phyloP scores from a whole-genome alignment of 352 stramenopile species.

The Pythium rishiriense region DNA sequence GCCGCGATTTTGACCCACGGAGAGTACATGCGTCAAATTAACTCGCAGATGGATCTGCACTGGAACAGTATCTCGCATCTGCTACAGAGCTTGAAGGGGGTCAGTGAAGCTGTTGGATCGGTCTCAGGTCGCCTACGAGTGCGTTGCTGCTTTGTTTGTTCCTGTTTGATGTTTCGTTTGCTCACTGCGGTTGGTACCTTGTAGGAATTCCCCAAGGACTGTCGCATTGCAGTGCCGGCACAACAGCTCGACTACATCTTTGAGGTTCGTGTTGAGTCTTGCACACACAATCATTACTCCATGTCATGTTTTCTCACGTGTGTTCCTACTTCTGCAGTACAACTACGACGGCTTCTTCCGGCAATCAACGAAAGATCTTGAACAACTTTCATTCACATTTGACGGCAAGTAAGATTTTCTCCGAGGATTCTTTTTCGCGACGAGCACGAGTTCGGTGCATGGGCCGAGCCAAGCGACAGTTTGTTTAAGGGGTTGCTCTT shows the following conservation, averaged over 20 bases:
- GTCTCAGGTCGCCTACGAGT: constrained; percentile 70
- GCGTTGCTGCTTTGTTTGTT: constrained; percentile 14
- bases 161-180: background rate
- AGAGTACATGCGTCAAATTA: constrained; percentile 88
- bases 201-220: constrained; percentile 74
- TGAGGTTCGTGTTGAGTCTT: constrained; percentile 47
- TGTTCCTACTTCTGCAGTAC: constrained; percentile 43
- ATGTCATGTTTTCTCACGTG: too few relatives aligned
- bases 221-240: constrained; percentile 61
- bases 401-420: constrained; percentile 33
- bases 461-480: constrained; percentile 14
- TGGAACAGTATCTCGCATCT: constrained; percentile 86
- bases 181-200: background rate
- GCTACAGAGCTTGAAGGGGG: constrained; percentile 77
- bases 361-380: constrained; percentile 74
- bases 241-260: constrained; percentile 90
- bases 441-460: background rate
- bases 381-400: constrained; percentile 62
- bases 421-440: background rate
- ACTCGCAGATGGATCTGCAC: constrained; percentile 82
- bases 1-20: constrained; percentile 78
- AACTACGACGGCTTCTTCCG: constrained; percentile 87
- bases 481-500: background rate
- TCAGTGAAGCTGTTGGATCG: constrained; percentile 58
- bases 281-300: background rate